Evolutionary conservation across 345 rosid genomes (phyloP).

Genomic region (Lenwebbia sp.): DNA sequence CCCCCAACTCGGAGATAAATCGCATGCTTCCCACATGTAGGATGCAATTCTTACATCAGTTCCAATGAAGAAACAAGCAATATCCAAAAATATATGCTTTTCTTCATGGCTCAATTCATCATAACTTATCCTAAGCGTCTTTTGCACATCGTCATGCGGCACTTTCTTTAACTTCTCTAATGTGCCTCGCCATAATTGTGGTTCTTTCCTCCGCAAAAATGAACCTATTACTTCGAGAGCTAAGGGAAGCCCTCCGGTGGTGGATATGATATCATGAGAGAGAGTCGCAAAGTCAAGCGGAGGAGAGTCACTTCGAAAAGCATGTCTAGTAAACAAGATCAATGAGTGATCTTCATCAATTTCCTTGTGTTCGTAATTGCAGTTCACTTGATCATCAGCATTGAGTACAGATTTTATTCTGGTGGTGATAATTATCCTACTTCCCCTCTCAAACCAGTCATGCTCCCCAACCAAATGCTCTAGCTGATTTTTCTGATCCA

Average conservation of each 20-base stretch:
- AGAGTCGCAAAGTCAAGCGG: not conserved
- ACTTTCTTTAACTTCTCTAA: not conserved
- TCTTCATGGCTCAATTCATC: not conserved
- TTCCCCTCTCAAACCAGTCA: not conserved
- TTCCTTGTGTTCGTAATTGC: not conserved
- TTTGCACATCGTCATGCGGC: not conserved
- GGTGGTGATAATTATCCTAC: not conserved
- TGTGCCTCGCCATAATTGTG: not conserved
- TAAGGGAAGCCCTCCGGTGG: not conserved
- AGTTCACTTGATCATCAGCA: not conserved
- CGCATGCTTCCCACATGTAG: not conserved
- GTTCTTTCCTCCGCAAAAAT: not conserved
- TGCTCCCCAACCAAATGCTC: not conserved
- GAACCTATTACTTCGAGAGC: not conserved
- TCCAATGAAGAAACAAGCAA: not conserved
- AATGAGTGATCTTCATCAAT: not conserved
- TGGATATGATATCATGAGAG: not conserved
- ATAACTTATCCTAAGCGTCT: not conserved
- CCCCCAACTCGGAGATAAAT: rapidly evolving
- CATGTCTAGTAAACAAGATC: not conserved
- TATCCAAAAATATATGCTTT: not conserved
- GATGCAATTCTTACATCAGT: not conserved
- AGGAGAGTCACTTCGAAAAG: not conserved
- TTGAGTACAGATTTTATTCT: not conserved
- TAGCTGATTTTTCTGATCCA: not conserved